Base-by-base conservation (phyloP, 192 early-diverging fungal species). In the Entophlyctis luteolus region DNA sequence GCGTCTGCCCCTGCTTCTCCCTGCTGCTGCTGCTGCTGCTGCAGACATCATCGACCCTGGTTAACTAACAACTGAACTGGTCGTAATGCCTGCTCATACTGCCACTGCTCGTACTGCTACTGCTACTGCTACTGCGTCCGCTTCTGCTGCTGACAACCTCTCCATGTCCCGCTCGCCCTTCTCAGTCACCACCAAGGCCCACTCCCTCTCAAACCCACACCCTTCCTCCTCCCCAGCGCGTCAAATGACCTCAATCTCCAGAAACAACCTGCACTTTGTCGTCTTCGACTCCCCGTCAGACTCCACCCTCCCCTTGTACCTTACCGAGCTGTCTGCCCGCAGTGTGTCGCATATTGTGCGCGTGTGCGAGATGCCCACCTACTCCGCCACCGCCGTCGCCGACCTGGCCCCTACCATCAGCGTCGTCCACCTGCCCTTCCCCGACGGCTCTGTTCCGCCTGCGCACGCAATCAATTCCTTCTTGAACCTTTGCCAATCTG, bases 351-450 rank as follows among this genome's bases (percentile, higher is more conserved):
- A 91, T 52, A 87, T 93, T 10, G 89, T 93, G 18, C 81, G 91
- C 18, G 88, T 87, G 1, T 93, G 91, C 67, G 90, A 93, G 48
- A n/a, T n/a, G n/a, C 88, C 91, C 3, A 91, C 91, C 18, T 93
- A 93, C 73, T 67, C 78, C 28, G 82, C 73, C 8, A 75, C 72
- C 8, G 71, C 81, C 28, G 47, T 27, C 18, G n/a, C n/a, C 8
- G 10, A 12, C 8, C 10, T 12, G n/a, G 39, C 39, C 8, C 39
- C 10, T 42, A 85, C 83, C 32, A 89, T 93, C 65, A 62, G 79
- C 62, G 86, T 91, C 4, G 84, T 65, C 25, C 59, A 74, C 31
- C 67, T 50, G 62, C 36, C 57, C 6, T 75, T 76, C 48, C 3
- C 63, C 18, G 75, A 76, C 48, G 73, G 75, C 8, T 55, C 50